These are phyloP conservation scores for Hordeum marinum DNA, from an alignment of 176 grass and related monocot species.

Conservation along the genomic window DNA sequence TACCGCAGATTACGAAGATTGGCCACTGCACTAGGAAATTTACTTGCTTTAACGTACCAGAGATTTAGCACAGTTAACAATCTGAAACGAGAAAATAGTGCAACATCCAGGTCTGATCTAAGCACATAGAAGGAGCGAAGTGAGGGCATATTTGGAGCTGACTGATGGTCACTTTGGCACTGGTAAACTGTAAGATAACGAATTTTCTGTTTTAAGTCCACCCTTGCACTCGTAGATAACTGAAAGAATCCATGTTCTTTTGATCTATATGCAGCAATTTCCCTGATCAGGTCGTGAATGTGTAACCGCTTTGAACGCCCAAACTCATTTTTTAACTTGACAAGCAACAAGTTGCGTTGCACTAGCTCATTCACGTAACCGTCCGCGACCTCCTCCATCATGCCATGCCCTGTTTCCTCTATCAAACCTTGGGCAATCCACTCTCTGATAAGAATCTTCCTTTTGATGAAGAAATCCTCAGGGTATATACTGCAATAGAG, in stretches of 20 bases:
- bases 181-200: background rate
- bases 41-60: background rate
- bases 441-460: slow-evolving; percentile 25
- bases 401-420: background rate
- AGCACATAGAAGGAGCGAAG: background rate
- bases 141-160: background rate
- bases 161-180: background rate
- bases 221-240: background rate
- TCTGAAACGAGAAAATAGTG: background rate
- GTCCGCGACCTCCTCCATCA: slow-evolving; percentile 40
- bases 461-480: slow-evolving; percentile 19
- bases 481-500: slow-evolving; percentile 38
- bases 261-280: background rate
- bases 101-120: background rate
- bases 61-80: slow-evolving; percentile 21
- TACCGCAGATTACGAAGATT: slow-evolving; percentile 21
- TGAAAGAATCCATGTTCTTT: background rate
- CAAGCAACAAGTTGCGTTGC: slow-evolving; percentile 4
- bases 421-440: slow-evolving; percentile 41
- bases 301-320: background rate
- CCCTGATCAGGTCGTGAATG: slow-evolving; percentile 22
- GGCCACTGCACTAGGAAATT: background rate
- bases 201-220: background rate
- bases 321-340: background rate
- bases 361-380: slow-evolving; percentile 24